phyloP scores from a whole-genome alignment of 73 alveolate genomes.

The Symbiodinium pilosum region DNA sequence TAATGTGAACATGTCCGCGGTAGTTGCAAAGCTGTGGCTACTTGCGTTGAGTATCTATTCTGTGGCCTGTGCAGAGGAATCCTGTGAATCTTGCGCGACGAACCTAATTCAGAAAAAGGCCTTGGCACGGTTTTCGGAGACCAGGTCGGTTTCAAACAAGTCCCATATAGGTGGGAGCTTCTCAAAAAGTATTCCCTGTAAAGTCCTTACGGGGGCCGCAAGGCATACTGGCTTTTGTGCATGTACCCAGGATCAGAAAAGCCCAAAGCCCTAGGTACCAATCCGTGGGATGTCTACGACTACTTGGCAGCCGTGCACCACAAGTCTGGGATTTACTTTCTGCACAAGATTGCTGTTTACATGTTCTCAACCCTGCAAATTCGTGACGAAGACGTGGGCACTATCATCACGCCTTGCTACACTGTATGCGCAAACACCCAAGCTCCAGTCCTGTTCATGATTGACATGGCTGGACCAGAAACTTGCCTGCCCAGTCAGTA shows the following conservation, averaged over 20 bases:
- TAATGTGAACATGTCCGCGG: no score
- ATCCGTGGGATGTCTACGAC: not conserved
- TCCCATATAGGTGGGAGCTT: not conserved
- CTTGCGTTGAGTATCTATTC: not conserved
- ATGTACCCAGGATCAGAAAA: no score
- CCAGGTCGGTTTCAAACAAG: not conserved
- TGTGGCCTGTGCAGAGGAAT: not conserved
- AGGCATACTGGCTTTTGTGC: no score
- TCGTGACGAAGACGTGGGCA: not conserved
- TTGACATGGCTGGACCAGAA: no score
- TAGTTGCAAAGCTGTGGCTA: not conserved
- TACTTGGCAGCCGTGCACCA: not conserved
- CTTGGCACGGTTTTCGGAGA: not conserved
- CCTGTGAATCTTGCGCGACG: not conserved
- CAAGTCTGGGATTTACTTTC: not conserved
- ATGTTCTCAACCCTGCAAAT: not conserved
- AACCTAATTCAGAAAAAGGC: not conserved
- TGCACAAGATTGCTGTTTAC: not conserved
- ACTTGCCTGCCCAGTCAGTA: no score
- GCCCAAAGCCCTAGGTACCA: no score
- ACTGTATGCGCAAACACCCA: not conserved
- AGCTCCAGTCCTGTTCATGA: not conserved
- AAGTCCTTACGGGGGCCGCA: no score
- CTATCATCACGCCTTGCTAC: not conserved
- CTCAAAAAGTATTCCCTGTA: no score